Evolutionary conservation across 2,329 filamentous ascomycete species (phyloP), one percentile per base, ranked within the genome.

Genomic region (Pseudocercospora cruenta): DNA sequence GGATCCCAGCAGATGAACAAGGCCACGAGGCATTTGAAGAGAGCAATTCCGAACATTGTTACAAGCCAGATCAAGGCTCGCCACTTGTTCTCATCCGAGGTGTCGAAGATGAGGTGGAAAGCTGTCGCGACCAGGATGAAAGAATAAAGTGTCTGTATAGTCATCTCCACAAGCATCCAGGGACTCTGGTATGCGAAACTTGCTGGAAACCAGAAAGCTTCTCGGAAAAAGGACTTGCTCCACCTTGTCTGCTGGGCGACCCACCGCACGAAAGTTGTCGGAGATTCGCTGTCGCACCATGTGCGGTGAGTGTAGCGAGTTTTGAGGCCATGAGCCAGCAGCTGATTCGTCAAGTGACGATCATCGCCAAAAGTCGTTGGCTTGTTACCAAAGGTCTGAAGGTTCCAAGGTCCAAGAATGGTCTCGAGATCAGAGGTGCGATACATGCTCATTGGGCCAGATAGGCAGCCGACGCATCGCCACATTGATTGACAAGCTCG

Each of bases 161-260:
- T 62, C 28, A 51, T 62, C 22, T 55, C 45, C 6, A 62, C 26
- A 16, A 62, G 45, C 47, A 62, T 49, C 60, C 60, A 54, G 9
- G 60, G 47, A 16, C 45, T 53, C 14, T 62, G 60, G 19, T 54
- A 62, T 21, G 31, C 60, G 33, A 62, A 62, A 16, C 60, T 62
- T 6, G 21, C 43, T 2, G 60, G 60, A 19, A 62, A 62, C 60
- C 60, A 62, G 45, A 54, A 62, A 2, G 60, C 60, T 24, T 62
- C 60, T 28, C 61, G 53, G n/a, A 63, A 63, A 36, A 63, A 63
- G 0, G 61, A 63, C 53, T 63, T 63, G 31, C 53, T 63, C 61
- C 61, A 63, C 22, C 61, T 45, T 1, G 61, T 63, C 24, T 63
- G 61, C 54, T 63, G 61, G n/a, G 51, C 24, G 22, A 63, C 31